These are phyloP conservation scores for grape (Vitis vinifera) DNA, from an alignment of 164 flowering plant species.

Conservation along the genomic window DNA sequence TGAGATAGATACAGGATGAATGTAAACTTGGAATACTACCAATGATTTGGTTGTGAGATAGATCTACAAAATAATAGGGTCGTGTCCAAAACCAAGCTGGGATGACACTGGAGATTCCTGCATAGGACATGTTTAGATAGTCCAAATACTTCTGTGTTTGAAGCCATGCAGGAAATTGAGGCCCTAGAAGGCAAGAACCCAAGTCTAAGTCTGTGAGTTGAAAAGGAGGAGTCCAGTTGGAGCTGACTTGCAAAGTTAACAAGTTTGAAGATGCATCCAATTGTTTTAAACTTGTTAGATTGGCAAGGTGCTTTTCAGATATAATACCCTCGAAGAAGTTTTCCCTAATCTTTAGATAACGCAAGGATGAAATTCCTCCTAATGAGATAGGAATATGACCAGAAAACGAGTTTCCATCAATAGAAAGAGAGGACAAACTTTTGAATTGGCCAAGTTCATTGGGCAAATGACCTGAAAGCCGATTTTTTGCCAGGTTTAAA, in stretches of 20 bases:
- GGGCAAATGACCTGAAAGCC: constrained; percentile 1
- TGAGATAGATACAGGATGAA: too few species aligned
- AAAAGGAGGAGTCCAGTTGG: constrained; percentile 20
- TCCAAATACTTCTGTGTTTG: not conserved
- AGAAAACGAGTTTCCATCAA: not conserved
- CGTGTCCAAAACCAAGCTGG: constrained; percentile 17
- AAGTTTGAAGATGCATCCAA: not conserved
- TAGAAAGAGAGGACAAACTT: not conserved
- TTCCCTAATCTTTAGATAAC: not conserved
- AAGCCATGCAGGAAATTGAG: constrained; percentile 18
- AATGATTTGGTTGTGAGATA: not conserved
- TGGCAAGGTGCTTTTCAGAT: constrained; percentile 9
- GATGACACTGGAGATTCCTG: constrained; percentile 14
- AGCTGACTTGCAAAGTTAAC: not conserved
- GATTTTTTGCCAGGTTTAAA: not conserved
- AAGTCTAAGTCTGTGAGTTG: not conserved
- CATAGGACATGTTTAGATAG: not conserved
- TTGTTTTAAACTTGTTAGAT: constrained; percentile 1
- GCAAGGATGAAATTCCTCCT: constrained; percentile 9
- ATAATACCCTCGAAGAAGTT: constrained; percentile 8
- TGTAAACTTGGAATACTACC: too few species aligned
- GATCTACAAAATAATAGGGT: constrained; percentile 5
- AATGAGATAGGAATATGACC: constrained; percentile 11
- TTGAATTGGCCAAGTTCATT: not conserved
- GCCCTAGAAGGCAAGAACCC: not conserved